phyloP scores from a whole-genome alignment of 495 filamentous ascomycete species.

The Astrocystis sublimbata region DNA sequence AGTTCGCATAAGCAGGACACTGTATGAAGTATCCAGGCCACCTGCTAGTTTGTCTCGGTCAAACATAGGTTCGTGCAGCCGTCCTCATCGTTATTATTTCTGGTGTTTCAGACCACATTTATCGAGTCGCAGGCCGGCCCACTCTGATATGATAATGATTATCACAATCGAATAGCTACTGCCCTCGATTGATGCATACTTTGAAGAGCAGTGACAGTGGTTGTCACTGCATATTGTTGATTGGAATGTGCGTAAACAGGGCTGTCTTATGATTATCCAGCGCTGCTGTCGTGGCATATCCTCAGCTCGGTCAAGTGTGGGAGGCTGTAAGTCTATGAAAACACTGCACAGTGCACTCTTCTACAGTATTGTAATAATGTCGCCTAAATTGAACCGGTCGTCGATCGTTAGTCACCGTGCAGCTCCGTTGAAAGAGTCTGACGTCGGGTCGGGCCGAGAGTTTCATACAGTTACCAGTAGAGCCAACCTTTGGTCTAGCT shows the following conservation, averaged over 20 bases:
- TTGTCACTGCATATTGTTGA: neutral
- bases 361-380: too few species aligned
- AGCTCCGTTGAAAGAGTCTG: neutral
- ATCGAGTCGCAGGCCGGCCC: constrained; percentile 2
- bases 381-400: neutral
- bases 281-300: neutral
- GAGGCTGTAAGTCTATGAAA: neutral
- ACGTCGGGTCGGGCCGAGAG: constrained; percentile 13
- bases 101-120: constrained; percentile 21
- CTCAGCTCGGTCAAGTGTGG: neutral
- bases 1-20: constrained; percentile 13
- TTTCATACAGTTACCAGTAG: neutral
- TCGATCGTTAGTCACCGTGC: neutral
- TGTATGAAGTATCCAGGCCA: constrained; percentile 5
- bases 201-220: too few species aligned
- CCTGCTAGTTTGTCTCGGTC: constrained; percentile 13
- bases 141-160: constrained; percentile 2
- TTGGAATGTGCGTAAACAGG: neutral
- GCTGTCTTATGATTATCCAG: neutral
- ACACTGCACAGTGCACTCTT: neutral
- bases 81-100: constrained; percentile 24
- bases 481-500: neutral
- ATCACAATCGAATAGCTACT: too few species aligned
- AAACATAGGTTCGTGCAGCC: constrained; percentile 24
- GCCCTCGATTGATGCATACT: too few species aligned